A percentile compares a stretch with the other conserved stretches of the same genome.
Evolutionary conservation across 257 asterid species (phyloP).

Genomic region (Fraxinus quadrangulata): DNA sequence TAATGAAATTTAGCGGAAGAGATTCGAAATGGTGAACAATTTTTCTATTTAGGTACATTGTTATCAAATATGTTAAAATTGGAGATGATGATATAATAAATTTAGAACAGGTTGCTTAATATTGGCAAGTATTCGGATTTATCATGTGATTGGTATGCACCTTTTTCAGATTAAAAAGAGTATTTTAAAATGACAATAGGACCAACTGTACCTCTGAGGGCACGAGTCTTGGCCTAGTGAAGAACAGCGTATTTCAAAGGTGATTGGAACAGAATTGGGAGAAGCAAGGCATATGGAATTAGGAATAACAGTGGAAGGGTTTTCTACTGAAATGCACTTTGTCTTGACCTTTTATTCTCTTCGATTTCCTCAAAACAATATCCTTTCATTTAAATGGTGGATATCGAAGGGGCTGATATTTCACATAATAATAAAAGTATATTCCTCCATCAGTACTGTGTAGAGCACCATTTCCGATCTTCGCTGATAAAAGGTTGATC

Average conservation of each 20-base stretch:
- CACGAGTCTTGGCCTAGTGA: not conserved
- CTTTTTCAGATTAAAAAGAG: not conserved
- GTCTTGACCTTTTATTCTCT: not conserved
- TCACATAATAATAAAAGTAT: not conserved
- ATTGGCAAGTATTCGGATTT: constrained; percentile 1
- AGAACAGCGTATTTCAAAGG: not conserved
- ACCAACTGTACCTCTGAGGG: not conserved
- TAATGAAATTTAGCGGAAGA: not conserved
- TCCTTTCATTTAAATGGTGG: not conserved
- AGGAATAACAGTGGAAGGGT: constrained; percentile 2
- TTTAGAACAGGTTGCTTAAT: constrained; percentile 7
- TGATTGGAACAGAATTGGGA: not conserved
- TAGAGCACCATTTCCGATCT: not conserved
- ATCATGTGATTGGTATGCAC: not conserved
- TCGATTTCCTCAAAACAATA: not conserved
- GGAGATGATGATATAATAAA: constrained; percentile 3
- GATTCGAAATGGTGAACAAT: constrained; percentile 7
- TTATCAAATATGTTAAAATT: constrained; percentile 17
- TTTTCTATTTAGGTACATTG: not conserved
- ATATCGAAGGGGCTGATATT: not conserved
- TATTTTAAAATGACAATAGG: not conserved
- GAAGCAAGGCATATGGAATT: not conserved
- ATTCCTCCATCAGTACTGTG: not conserved
- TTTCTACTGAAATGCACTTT: not conserved
- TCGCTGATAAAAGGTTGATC: not conserved